phyloP scores from a whole-genome alignment of 176 grass and related monocot species.

The Aegilops bicornis region DNA sequence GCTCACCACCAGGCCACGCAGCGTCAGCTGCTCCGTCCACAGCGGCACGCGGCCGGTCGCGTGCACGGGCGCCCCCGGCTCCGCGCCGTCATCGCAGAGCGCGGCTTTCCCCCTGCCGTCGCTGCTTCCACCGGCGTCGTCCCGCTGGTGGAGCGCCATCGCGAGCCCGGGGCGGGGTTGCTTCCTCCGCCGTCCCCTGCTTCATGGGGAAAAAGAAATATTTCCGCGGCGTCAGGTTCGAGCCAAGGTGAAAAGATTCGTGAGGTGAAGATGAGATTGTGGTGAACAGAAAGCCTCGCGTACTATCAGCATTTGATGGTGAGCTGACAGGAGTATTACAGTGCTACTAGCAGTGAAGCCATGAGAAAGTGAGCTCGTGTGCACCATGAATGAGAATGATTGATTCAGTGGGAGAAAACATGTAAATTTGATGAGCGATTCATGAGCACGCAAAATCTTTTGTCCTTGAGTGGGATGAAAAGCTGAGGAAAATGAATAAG shows the following conservation, averaged over 20 bases:
- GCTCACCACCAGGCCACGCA: slow-evolving; percentile 76
- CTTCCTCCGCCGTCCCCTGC: slow-evolving; percentile 37
- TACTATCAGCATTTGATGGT: not conserved
- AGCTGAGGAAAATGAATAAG: not conserved
- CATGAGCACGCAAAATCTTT: not conserved
- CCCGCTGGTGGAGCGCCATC: slow-evolving; percentile 21
- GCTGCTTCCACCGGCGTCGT: not conserved
- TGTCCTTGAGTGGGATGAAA: not conserved
- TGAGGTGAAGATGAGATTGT: not conserved
- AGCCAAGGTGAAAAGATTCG: not conserved
- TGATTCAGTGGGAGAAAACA: not conserved
- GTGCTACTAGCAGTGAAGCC: not conserved
- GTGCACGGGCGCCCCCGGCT: not conserved
- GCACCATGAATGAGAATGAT: not conserved
- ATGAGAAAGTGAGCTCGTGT: not conserved
- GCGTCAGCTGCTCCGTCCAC: slow-evolving; percentile 74
- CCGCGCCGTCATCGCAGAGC: slow-evolving; percentile 22
- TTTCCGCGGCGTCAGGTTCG: slow-evolving; percentile 38
- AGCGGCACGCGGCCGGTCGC: slow-evolving; percentile 40
- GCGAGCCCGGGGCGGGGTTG: slow-evolving; percentile 2
- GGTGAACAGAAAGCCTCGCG: slow-evolving; percentile 4
- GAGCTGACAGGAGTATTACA: slow-evolving; percentile 2
- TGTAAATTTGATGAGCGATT: not conserved
- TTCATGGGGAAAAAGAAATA: slow-evolving; percentile 34
- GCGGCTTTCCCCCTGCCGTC: not conserved